Evolutionary conservation across 176 grass and related monocot genomes (phyloP).

Genomic region (Hyparrhenia diplandra): DNA sequence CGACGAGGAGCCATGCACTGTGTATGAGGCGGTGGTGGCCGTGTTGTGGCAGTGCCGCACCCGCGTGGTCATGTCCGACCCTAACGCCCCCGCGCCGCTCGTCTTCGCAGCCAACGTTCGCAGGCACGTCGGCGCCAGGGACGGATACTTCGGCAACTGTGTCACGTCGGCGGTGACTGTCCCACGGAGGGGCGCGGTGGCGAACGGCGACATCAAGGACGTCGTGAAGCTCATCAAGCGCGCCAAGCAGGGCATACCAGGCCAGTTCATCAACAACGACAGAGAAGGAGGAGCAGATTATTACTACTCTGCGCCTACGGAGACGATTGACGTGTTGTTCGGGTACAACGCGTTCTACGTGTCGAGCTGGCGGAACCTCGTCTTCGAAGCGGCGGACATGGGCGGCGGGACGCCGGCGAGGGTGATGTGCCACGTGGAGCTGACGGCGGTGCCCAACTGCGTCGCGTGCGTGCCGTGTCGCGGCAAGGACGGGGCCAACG

Average conservation of each 20-base stretch:
- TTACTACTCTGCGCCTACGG: background rate
- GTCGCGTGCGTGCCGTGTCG: background rate
- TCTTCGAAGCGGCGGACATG: background rate
- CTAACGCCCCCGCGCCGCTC: background rate
- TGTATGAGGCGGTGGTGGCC: background rate
- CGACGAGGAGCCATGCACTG: background rate
- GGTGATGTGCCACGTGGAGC: background rate
- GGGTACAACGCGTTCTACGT: background rate
- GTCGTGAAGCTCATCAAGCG: background rate
- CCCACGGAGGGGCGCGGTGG: background rate
- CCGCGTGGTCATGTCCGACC: background rate
- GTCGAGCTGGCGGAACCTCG: constrained; percentile 14
- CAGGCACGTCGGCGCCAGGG: background rate
- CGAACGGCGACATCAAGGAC: background rate
- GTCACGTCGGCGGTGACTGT: background rate
- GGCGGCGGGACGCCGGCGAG: background rate
- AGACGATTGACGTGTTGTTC: background rate
- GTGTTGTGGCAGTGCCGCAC: background rate
- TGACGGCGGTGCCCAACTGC: background rate
- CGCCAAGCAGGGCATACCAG: background rate
- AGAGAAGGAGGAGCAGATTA: background rate
- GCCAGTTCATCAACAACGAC: background rate
- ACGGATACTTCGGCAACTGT: background rate
- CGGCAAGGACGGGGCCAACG: background rate
- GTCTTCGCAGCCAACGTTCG: background rate